Evolutionary conservation across 2,329 filamentous ascomycete genomes (phyloP), one percentile per base, ranked within the genome.

Genomic region (Knoxdaviesia proteae): DNA sequence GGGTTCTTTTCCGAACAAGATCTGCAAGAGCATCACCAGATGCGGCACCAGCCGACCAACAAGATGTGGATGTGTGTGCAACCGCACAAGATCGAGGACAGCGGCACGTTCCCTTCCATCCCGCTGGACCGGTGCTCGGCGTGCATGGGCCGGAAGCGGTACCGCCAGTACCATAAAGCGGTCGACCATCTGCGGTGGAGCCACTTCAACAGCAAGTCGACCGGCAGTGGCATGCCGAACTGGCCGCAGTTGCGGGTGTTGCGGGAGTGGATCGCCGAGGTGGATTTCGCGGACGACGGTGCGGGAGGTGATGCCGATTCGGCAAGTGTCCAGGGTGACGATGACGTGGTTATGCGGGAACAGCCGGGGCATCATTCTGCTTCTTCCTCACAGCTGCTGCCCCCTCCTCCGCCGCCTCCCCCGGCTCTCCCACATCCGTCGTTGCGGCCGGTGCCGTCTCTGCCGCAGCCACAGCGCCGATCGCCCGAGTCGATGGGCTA

Each of bases 1-100:
- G 86, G 87, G 5, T 94, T 94, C 57, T 79, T 87, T 39, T 87
- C 87, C 45, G 84, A 92, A 44, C 87, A 94, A 57, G 87, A 94
- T 57, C 66, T 86, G 40, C 68, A 78, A 44, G 69, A 81, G 45
- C 81, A 87, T 55, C 65, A 61, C 11, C 68, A 73, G 46, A 68
- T 69, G 5, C 71, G 71, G 46, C 69, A 74, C 49, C 67, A 69
- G 4, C 61, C 67, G 7, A 52, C 69, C 34, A 67, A 71, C 32
- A 69, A 68, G 52, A 59, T 67, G 51, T 74, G 68, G 67, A 63
- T 73, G 11, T 73, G 69, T 54, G 65, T 61, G 32, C 68, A 72
- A 47, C 68, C 68, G 31, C 59, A 62, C 10, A 57, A 49, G 36
- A 48, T 56, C 39, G 49, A 56, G 38, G 46, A 57, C 36, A 49